Base-by-base conservation (phyloP, 164 flowering plant species). In the Kalanchoe fedtschenkoi region DNA sequence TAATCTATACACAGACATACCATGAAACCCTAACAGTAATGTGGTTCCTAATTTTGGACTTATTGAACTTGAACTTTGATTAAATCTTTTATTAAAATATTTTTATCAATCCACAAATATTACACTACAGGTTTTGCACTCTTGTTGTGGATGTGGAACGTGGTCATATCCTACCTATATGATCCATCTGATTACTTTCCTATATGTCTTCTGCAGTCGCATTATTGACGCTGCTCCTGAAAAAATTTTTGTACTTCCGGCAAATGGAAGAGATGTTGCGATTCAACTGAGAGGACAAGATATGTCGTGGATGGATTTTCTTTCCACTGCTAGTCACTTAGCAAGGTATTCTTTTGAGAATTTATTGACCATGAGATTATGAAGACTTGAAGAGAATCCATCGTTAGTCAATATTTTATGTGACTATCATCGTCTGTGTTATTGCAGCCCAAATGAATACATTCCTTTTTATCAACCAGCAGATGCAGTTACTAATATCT, bases 211-310 rank as follows among this genome's bases (percentile, higher is more conserved):
- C 70, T 69, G 75, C 82, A 95, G 99, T 61, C 91, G 89, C 66
- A 91, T 90, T 26, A 70, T 81, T 28, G 93, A 88, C 69, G 93
- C 95, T 68, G 70, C 71, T 68, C 68, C 88, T 19, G 43, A 34
- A 59, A 83, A 78, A 75, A 89, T 73, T 56, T 77, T 95, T 60
- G 96, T 91, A 62, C 67, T 91, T 51, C 96, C 97, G 32, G 88
- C 76, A 16, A 71, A 21, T 67, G 97, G 95, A 63, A 65, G 79
- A 46, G 78, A 82, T 59, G 60, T 86, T 34, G 76, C 68, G 29
- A 59, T 85, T 42, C 71, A 74, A 56, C 55, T 95, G 65, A 78
- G 97, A 74, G 77, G 78, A 42, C 82, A 84, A 57, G 99, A 95
- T 59, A 41, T 83, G 54, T 74, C 90, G 53, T 95, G 97, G 99